Evolutionary conservation across 495 filamentous ascomycete genomes (phyloP), one percentile per base, ranked within the genome.

Genomic region (Annulohypoxylon maeteangense): DNA sequence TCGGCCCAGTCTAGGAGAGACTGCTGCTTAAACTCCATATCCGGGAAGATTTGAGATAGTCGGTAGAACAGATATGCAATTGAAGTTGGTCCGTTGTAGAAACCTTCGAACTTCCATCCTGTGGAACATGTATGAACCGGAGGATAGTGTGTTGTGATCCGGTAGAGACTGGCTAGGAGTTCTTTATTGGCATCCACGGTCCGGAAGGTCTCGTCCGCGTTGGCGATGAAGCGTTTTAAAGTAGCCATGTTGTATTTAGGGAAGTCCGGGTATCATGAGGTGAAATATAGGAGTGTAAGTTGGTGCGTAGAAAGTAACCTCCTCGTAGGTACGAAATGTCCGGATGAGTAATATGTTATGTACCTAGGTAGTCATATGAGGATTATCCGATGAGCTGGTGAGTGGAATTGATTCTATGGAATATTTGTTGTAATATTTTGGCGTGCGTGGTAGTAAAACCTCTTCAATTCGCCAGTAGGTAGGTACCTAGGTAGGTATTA

Each of bases 41-140:
- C 78, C 0, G 87, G 84, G 36, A 85, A 82, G 18, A 76, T 65
- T 7, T 74, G 67, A 18, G 86, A 85, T 2, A 89, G 81, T 1
- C 78, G 75, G 23, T 86, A 82, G 79, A 91, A 87, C 0, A 90
- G 80, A 73, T 87, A 87, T 8, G 87, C 87, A 18, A 90, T 78
- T 23, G 84, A 86, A 1, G 87, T 87, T 8, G 88, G 88, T 0
- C 89, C 89, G 47, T 81, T 80, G 78, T 85, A 90, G 25, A 91
- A 75, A 0, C 88, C 89, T 25, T 78, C 75, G 0, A 81, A 78
- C 5, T 63, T 60, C 74, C 74, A 76, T 8, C 62, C 55, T 4
- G 71, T 74, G 1, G 74, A 74, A 42, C 66, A 74, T 4, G 71
- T 72, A 40, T 74, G 68, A 16, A 72, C 60, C 10, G 71, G 74